phyloP scores from a whole-genome alignment of 2,329 filamentous ascomycete genomes.

The Septoria petroselini region DNA sequence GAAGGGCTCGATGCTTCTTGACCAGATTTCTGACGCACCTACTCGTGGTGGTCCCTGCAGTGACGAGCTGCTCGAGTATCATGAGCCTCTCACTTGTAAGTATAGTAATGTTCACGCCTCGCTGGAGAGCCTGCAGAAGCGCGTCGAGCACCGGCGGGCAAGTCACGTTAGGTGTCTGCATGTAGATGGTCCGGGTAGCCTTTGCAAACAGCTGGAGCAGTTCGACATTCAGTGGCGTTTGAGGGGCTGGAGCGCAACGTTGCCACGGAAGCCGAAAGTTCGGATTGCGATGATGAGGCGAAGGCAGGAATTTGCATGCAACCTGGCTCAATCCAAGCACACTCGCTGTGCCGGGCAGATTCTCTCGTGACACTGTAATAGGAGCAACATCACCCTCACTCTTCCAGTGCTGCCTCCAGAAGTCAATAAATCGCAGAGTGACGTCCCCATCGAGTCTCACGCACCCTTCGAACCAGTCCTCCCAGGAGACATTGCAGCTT shows the following conservation, averaged over 20 bases:
- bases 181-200: slow-evolving; percentile 59
- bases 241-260: slow-evolving; percentile 49
- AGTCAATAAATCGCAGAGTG: slow-evolving; percentile 60
- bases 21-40: slow-evolving; percentile 61
- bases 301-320: slow-evolving; percentile 67
- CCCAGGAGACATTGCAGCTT: slow-evolving; percentile 83
- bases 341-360: neutral
- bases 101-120: slow-evolving; percentile 63
- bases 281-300: slow-evolving; percentile 68
- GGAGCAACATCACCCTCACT: slow-evolving; percentile 26
- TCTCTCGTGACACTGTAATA: neutral
- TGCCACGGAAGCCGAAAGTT: slow-evolving; percentile 59
- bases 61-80: slow-evolving; percentile 73
- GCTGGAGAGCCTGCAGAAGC: slow-evolving; percentile 58
- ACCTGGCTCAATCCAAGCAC: slow-evolving; percentile 29
- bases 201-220: slow-evolving; percentile 59
- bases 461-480: slow-evolving; percentile 80
- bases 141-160: slow-evolving; percentile 61
- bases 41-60: slow-evolving; percentile 69
- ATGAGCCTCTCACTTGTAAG: slow-evolving; percentile 38
- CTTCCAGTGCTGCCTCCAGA: slow-evolving; percentile 69
- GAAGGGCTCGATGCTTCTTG: slow-evolving; percentile 48
- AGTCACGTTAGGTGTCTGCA: slow-evolving; percentile 78
- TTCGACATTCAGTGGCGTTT: slow-evolving; percentile 66
- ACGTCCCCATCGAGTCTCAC: slow-evolving; percentile 63